Evolutionary conservation across 768 basidiomycete genomes (phyloP).

Genomic region (Naganishia randhawae): DNA sequence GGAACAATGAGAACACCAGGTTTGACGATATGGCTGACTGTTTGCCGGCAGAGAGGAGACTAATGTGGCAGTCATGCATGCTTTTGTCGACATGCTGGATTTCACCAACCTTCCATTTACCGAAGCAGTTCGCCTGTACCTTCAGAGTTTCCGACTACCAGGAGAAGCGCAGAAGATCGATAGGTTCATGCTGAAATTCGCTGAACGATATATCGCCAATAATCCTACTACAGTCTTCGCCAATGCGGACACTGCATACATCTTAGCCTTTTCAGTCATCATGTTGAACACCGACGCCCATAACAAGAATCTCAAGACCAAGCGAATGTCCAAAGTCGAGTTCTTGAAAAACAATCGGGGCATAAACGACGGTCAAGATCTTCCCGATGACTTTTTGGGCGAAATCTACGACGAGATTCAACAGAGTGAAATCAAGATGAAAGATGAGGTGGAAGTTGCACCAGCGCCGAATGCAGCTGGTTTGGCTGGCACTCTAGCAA

Average conservation of each 20-base stretch:
- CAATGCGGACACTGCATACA: conserved; percentile 93
- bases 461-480: conserved; percentile 58
- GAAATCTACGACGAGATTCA: conserved; percentile 86
- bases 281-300: conserved; percentile 97
- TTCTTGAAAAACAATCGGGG: conserved; percentile 94
- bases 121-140: conserved; percentile 79
- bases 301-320: conserved; percentile 83
- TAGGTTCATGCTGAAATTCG: conserved; percentile 97
- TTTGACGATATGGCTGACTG: background rate
- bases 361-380: conserved; percentile 84
- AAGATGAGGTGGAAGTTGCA: conserved; percentile 76
- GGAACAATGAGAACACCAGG: background rate
- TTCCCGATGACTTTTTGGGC: conserved; percentile 77
- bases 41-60: conserved; percentile 66
- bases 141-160: conserved; percentile 93
- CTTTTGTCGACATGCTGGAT: conserved; percentile 88
- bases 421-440: conserved; percentile 93
- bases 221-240: conserved; percentile 81
- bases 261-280: conserved; percentile 91
- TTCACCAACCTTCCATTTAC: conserved; percentile 77
- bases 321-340: conserved; percentile 82
- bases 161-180: conserved; percentile 99
- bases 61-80: conserved; percentile 92
- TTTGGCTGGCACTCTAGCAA: conserved; percentile 73
- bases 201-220: conserved; percentile 87